A percentile compares a stretch with the other conserved stretches of the same genome.
phyloP scores from a whole-genome alignment of 345 rosid genomes.

The Syzygium grande region DNA sequence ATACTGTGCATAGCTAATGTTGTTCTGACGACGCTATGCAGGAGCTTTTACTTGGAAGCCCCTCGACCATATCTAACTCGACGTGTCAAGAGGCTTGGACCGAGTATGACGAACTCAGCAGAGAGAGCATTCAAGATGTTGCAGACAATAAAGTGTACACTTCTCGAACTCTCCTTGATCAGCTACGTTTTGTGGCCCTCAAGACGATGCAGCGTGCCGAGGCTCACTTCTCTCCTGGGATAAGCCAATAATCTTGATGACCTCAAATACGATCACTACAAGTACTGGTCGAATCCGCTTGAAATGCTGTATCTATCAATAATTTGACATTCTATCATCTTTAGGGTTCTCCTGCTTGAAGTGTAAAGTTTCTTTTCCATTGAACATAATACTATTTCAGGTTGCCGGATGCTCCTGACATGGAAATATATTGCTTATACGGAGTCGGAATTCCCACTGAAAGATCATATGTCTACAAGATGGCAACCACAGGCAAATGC shows the following conservation, averaged over 20 bases:
- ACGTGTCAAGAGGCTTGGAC: conserved; percentile 49
- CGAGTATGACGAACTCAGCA: conserved; percentile 50
- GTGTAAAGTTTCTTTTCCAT: not conserved
- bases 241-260: conserved; percentile 60
- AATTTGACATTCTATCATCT: not conserved
- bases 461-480: conserved; percentile 61
- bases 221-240: conserved; percentile 71
- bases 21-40: not conserved
- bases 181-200: conserved; percentile 54
- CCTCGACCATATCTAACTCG: conserved; percentile 7
- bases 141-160: conserved; percentile 57
- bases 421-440: conserved; percentile 60
- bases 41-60: conserved; percentile 12
- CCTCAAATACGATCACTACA: conserved; percentile 50
- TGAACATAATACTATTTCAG: conserved; percentile 17
- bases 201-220: conserved; percentile 57
- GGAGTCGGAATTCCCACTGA: conserved; percentile 73
- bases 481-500: conserved; percentile 31
- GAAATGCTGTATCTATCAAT: conserved; percentile 38
- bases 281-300: conserved; percentile 77
- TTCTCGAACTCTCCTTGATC: conserved; percentile 29
- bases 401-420: conserved; percentile 58
- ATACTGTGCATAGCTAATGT: not conserved
- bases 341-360: not conserved
- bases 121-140: conserved; percentile 28